Percentiles rank a stretch among this genome's conserved stretches.
These are phyloP conservation scores for Dimocarpus longan DNA, from an alignment of 345 rosid genomes.

Conservation along the genomic window DNA sequence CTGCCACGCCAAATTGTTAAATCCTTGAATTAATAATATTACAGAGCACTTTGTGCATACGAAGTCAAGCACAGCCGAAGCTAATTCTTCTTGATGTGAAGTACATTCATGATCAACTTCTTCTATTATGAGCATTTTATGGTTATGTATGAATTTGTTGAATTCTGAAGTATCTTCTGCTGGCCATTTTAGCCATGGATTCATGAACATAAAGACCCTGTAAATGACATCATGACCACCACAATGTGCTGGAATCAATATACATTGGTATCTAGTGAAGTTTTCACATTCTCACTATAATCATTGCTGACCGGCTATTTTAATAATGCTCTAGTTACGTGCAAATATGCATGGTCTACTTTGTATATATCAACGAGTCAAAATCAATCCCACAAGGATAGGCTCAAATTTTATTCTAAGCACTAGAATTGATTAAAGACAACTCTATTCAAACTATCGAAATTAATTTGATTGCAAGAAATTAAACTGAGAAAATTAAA, in stretches of 20 bases:
- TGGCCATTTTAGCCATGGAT: slow-evolving; percentile 58
- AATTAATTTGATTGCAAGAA: too few species aligned
- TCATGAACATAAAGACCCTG: slow-evolving; percentile 92
- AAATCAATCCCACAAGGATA: too few species aligned
- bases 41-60: slow-evolving; percentile 29
- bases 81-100: slow-evolving; percentile 62
- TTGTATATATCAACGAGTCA: too few species aligned
- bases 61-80: slow-evolving; percentile 53
- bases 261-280: neutral
- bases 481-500: too few species aligned
- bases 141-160: slow-evolving; percentile 60
- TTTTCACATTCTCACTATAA: neutral
- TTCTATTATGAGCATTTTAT: slow-evolving; percentile 56
- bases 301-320: too few species aligned
- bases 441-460: too few species aligned
- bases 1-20: neutral
- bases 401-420: too few species aligned
- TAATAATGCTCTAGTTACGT: too few species aligned
- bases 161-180: slow-evolving; percentile 68
- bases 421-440: too few species aligned
- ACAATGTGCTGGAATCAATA: neutral
- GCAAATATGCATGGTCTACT: too few species aligned
- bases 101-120: slow-evolving; percentile 93
- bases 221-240: slow-evolving; percentile 7
- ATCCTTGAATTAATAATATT: slow-evolving; percentile 23